Evolutionary conservation across 2,329 filamentous ascomycete genomes (phyloP).

Genomic region (Cladorrhinum sp.): DNA sequence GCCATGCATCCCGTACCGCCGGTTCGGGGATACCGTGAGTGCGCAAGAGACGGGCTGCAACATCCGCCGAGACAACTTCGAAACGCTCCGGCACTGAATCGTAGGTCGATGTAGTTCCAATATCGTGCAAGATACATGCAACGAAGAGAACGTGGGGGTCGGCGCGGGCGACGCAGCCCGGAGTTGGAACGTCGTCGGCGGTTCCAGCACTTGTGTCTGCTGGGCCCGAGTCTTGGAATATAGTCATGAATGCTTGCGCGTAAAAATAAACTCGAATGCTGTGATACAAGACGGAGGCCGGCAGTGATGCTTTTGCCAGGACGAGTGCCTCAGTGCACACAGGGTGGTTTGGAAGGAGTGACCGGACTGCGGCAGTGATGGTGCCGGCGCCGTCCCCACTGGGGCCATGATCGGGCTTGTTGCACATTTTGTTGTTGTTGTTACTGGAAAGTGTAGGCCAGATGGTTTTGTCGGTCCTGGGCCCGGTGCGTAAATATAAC

Average conservation of each 20-base stretch:
- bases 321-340: slow-evolving; percentile 27
- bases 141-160: slow-evolving; percentile 33
- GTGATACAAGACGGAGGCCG: slow-evolving; percentile 28
- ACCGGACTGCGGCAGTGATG: slow-evolving; percentile 19
- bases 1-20: slow-evolving; percentile 34
- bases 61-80: slow-evolving; percentile 32
- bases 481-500: no score
- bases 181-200: background rate
- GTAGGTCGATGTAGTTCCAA: slow-evolving; percentile 32
- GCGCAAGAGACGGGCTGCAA: slow-evolving; percentile 31
- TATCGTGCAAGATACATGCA: slow-evolving; percentile 36
- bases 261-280: slow-evolving; percentile 28
- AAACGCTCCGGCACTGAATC: slow-evolving; percentile 35
- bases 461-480: no score
- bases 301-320: slow-evolving; percentile 23
- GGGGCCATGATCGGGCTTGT: background rate
- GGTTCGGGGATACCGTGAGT: slow-evolving; percentile 26
- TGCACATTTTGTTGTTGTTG: slow-evolving; percentile 9
- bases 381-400: slow-evolving; percentile 10
- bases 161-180: background rate
- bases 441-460: no score
- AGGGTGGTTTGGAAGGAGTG: slow-evolving; percentile 25
- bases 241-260: slow-evolving; percentile 20
- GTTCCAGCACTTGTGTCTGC: background rate
- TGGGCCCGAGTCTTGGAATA: slow-evolving; percentile 2